Base-by-base conservation (phyloP, 192 early-diverging fungal genomes). In the Backusella macrospora region DNA sequence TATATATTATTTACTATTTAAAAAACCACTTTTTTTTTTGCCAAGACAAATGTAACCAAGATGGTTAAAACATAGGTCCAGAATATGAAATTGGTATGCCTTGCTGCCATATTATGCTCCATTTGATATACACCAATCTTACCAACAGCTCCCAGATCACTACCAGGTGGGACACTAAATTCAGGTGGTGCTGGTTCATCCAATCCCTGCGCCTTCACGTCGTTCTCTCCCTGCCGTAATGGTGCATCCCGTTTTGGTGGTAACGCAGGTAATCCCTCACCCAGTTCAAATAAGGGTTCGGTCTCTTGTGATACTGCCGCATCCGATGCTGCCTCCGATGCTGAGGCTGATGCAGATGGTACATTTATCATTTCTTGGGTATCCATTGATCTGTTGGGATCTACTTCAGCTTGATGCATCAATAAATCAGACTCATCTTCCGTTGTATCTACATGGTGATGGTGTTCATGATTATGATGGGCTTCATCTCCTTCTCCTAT, bases 51-150 rank as follows among this genome's bases (percentile, higher is more conserved):
- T 4, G 65, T 66, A 12, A 26, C 65, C 6, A 66, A 23, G 5
- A 66, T 16, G 0, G 40, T 42, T 5, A 66, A 43, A 40, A 18
- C 18, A 42, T 42, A 66, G 8, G 26, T 23, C 52, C 52, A 59
- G 40, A 66, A 66, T 21, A 66, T 10, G 12, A n/a, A 21, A 40
- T 66, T 66, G 5, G 13, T 14, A 7, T 63, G 62, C 13, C 7
- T 1, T 10, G 39, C 0, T 13, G 65, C 65, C 5, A 38, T 21
- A 66, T n/a, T 21, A 12, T 38, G 37, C 5, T 66, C 8, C 38
- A 66, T 66, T n/a, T 66, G 65, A 23, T 66, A 66, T 3, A 42
- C n/a, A 21, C 65, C 65, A 4, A 66, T 39, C 23, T 66, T 66
- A 66, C 65, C 65, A 42, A 66, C 65, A 3, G 18, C 18, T 2